Base-by-base conservation (phyloP, 805 yeast species). In the Suhomyces canberraensis region DNA sequence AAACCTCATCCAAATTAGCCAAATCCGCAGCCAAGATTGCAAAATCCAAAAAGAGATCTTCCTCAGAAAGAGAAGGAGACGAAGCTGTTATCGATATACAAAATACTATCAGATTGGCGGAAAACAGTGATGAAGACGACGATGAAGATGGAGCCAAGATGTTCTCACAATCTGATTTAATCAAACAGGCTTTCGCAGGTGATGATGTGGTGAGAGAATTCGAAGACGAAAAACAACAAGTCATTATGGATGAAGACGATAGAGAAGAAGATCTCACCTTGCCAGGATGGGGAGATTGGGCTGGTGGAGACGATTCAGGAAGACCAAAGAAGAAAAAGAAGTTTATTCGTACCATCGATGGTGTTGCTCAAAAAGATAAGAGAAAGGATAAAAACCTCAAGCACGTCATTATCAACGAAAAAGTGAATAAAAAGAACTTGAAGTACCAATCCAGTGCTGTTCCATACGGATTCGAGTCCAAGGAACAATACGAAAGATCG, bases 261-360 rank as follows among this genome's bases (percentile, higher is more conserved):
- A 75, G 87, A 54, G 89, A 82, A 51, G 81, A 84, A 40, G 96
- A 90, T 56, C 64, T 84, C 32, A 83, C 95, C 0, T 63, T 90
- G 35, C 98, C 97, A 3, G 98, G 98, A 1, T 93, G 98, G 97
- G 98, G 98, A 32, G 85, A 84, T 29, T 93, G 98, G 98, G 84
- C 91, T 8, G 96, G 96, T 25, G 78, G 75, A 8, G 60, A 50
- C 15, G 15, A 13, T 9, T 8, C 6, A 7, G 22, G 17, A 16
- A 51, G 54, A 28, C 55, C 47, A 13, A 66, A 67, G 56, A 73
- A 74, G 54, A 79, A 76, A 56, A 75, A 78, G 55, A 83, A 79
- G 56, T 71, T 84, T 38, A 71, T 82, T 24, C 78, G 84, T 50
- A 85, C 78, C 46, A 68, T 86, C 18, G 78, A 81, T 51, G 98